These are phyloP conservation scores for Mrakia frigida DNA, from an alignment of 768 basidiomycete species.

Conservation along the genomic window DNA sequence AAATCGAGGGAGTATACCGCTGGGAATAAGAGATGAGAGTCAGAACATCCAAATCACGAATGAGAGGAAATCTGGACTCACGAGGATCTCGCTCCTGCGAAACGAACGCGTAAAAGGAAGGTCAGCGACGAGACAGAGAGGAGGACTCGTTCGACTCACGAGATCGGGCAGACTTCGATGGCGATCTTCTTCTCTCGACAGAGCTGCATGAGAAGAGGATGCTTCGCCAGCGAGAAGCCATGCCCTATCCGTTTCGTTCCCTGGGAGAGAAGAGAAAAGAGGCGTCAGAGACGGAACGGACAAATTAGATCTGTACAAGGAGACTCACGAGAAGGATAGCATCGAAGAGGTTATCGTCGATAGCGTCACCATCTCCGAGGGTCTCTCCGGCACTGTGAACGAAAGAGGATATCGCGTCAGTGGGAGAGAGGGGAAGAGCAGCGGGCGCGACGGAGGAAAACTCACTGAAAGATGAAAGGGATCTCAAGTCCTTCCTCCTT, in stretches of 20 bases:
- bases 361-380: conserved; percentile 61
- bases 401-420: too few species aligned
- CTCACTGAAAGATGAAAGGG: conserved; percentile 43
- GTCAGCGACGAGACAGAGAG: neutral
- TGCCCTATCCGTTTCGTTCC: conserved; percentile 78
- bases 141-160: conserved; percentile 50
- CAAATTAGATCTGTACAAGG: neutral
- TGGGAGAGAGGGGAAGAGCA: conserved; percentile 53
- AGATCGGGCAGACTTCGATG: conserved; percentile 74
- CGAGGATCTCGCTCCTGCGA: conserved; percentile 43
- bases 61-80: conserved; percentile 61
- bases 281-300: neutral
- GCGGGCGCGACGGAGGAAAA: neutral
- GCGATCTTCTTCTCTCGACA: conserved; percentile 62
- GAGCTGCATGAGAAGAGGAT: conserved; percentile 64
- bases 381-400: conserved; percentile 81
- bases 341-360: conserved; percentile 70
- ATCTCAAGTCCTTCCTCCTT: conserved; percentile 59
- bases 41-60: conserved; percentile 39
- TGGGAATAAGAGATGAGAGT: conserved; percentile 36
- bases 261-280: neutral
- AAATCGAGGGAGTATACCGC: conserved; percentile 73
- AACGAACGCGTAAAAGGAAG: neutral
- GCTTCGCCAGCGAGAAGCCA: conserved; percentile 71
- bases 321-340: conserved; percentile 55